Evolutionary conservation across 192 early-diverging fungal species (phyloP).

Genomic region (Coemansia sp.): DNA sequence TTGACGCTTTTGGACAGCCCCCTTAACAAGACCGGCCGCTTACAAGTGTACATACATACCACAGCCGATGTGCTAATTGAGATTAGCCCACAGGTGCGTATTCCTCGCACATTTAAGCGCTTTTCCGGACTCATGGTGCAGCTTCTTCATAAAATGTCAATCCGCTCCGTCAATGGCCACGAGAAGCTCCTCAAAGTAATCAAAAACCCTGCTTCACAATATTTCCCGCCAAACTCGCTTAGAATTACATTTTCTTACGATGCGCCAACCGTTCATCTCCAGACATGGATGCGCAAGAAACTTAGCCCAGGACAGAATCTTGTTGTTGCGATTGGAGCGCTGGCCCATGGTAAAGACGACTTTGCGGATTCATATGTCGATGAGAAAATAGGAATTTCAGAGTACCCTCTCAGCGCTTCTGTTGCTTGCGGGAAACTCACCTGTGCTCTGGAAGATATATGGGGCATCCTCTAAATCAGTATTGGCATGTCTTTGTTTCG

Average conservation of each 20-base stretch:
- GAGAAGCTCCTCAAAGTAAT: conserved; percentile 96
- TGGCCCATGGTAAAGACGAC: conserved; percentile 95
- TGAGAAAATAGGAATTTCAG: conserved; percentile 96
- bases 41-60: conserved; percentile 98
- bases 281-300: conserved; percentile 75
- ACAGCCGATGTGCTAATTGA: conserved; percentile 94
- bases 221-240: conserved; percentile 77
- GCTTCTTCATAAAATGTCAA: conserved; percentile 95
- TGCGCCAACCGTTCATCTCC: conserved; percentile 79
- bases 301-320: conserved; percentile 80
- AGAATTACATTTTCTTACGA: conserved; percentile 81
- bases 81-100: conserved; percentile 96
- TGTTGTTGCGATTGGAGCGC: conserved; percentile 91
- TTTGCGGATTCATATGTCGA: conserved; percentile 96
- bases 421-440: conserved; percentile 97
- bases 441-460: conserved; percentile 84
- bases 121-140: conserved; percentile 99
- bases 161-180: conserved; percentile 86
- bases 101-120: conserved; percentile 99
- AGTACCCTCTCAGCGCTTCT: conserved; percentile 94
- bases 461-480: conserved; percentile 72
- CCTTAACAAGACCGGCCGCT: conserved; percentile 96
- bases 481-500: neutral
- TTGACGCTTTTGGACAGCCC: conserved; percentile 96
- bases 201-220: conserved; percentile 96